Percentiles rank a stretch among this genome's conserved stretches.
These are phyloP conservation scores for Heterobasidion occidentale DNA, from an alignment of 1,284 basidiomycete genomes.

Conservation along the genomic window DNA sequence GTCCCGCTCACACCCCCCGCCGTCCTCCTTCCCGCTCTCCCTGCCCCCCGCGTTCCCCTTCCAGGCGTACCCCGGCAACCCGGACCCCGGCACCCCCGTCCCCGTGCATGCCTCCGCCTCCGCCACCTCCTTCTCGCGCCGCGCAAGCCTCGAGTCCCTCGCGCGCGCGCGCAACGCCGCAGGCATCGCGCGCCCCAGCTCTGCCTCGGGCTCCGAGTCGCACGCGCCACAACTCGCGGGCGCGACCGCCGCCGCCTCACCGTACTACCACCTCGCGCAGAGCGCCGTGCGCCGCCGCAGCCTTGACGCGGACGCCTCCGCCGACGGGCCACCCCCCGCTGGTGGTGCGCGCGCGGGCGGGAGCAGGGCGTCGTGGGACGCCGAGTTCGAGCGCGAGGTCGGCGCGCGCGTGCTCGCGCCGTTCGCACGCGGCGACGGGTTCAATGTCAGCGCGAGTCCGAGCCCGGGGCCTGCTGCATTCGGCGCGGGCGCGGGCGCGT, in stretches of 20 bases:
- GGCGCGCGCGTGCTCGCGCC: slow-evolving; percentile 36
- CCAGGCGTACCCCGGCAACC: slow-evolving; percentile 54
- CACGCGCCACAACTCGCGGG: slow-evolving; percentile 17
- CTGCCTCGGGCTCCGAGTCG: not conserved
- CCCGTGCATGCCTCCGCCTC: slow-evolving; percentile 21
- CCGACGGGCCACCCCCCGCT: not conserved
- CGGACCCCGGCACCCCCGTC: slow-evolving; percentile 39
- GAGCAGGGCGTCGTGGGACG: slow-evolving; percentile 6
- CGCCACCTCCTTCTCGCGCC: slow-evolving; percentile 8
- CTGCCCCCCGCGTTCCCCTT: slow-evolving; percentile 50
- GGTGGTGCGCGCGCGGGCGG: too few species aligned
- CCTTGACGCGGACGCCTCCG: not conserved
- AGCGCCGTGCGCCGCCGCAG: not conserved
- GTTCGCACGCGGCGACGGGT: slow-evolving; percentile 31
- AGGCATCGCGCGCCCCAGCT: not conserved
- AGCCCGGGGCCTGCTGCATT: too few species aligned
- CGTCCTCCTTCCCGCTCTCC: slow-evolving; percentile 2
- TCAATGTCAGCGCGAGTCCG: not conserved
- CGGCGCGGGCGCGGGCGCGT: too few species aligned
- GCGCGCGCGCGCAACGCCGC: slow-evolving; percentile 4
- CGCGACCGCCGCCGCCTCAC: not conserved
- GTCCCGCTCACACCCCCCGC: not conserved
- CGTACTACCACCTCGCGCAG: not conserved
- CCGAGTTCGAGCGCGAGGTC: slow-evolving; percentile 16
- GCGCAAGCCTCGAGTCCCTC: slow-evolving; percentile 27